Evolutionary conservation across 805 yeast genomes (phyloP), one percentile per base, ranked within the genome.

Genomic region (Candida palmyrensis): DNA sequence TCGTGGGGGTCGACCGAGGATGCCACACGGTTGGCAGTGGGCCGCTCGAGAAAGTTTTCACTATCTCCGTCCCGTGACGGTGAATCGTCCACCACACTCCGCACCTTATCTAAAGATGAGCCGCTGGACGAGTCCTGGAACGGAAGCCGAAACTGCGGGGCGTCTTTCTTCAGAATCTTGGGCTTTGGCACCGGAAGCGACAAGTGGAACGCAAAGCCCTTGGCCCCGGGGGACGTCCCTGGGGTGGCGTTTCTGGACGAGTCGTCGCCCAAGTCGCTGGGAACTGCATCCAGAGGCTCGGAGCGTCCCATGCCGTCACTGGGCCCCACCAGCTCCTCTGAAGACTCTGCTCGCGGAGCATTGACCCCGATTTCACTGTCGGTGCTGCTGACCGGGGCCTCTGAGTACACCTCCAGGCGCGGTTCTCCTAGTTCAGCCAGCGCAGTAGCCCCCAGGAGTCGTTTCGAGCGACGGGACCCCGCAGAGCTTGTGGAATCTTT

Each of bases 61-160:
- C 21, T 14, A 5, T 9, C 22, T n/a, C 10, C 29, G 2, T 21
- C 12, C 25, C 13, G 43, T 7, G 40, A 33, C 5, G 55, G 35
- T 10, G 25, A 19, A 18, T 20, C 18, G 12, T 29, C 29, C 22
- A 15, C 9, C 14, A 21, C 27, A 15, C 6, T 8, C 11, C 18
- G 29, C 16, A 18, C 29, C 8, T 27, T 12, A 16, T 7, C n/a
- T 6, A 33, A 7, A 17, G 39, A n/a, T 25, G 29, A 10, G 20
- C 18, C 13, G 9, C 19, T 40, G 33, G 16, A 21, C 18, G 44
- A 45, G 1, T 79, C 84, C 48, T 79, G 86, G 49, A 82, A 82
- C 0, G 90, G 90, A 11, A 77, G 62, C 47, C 92, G 66, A 50
- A 82, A 82, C 30, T 61, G 70, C 2, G 82, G 83, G 2, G 68